Evolutionary conservation across 495 filamentous ascomycete species (phyloP).

Genomic region (Tuber umbilicatum): DNA sequence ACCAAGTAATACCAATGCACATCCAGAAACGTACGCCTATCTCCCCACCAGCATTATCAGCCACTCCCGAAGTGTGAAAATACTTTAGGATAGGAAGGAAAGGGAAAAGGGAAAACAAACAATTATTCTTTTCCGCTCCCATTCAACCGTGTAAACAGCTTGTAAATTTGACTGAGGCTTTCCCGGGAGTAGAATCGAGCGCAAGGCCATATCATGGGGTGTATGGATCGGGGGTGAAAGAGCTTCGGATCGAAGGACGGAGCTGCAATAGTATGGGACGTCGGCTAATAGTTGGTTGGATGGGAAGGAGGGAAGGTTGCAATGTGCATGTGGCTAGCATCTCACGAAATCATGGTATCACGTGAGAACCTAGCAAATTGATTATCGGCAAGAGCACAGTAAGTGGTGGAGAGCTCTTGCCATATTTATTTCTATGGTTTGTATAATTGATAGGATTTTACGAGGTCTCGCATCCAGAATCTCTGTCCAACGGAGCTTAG

Average conservation of each 20-base stretch:
- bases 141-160: constrained; percentile 77
- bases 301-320: neutral
- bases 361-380: neutral
- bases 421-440: neutral
- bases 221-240: neutral
- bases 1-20: constrained; percentile 73
- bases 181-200: constrained; percentile 64
- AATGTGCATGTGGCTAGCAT: neutral
- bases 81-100: constrained; percentile 3
- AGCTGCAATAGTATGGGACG: neutral
- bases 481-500: neutral
- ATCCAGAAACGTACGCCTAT: constrained; percentile 83
- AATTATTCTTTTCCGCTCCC: constrained; percentile 72
- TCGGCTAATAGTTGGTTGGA: neutral
- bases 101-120: constrained; percentile 49
- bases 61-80: neutral
- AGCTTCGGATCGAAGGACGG: constrained; percentile 2
- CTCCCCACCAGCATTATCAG: constrained; percentile 9
- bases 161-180: constrained; percentile 83
- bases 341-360: neutral
- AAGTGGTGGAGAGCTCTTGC: neutral
- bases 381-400: neutral
- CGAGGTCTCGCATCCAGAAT: neutral
- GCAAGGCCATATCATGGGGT: constrained; percentile 2
- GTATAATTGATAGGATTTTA: neutral